A percentile compares a stretch with the other conserved stretches of the same genome.
Evolutionary conservation across 768 basidiomycete species (phyloP).

Genomic region (Rhizopogon roseolus): DNA sequence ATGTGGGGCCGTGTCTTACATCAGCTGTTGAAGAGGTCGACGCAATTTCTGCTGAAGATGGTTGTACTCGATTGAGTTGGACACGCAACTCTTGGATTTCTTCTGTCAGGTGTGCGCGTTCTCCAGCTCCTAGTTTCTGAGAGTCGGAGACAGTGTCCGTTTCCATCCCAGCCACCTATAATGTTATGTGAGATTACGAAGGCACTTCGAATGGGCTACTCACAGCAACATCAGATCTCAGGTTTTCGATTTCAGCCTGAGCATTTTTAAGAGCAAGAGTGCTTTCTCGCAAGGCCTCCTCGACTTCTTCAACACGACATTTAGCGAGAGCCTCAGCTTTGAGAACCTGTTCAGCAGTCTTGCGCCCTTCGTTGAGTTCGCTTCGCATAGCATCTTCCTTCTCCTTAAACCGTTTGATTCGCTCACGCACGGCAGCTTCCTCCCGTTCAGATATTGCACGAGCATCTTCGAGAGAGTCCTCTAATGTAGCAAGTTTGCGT

Average conservation of each 20-base stretch:
- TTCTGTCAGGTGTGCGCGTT: constrained; percentile 46
- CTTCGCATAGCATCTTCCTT: constrained; percentile 67
- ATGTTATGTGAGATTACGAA: neutral
- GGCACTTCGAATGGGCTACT: constrained; percentile 24
- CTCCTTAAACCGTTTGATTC: constrained; percentile 64
- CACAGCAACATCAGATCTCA: constrained; percentile 71
- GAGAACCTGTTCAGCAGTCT: constrained; percentile 57
- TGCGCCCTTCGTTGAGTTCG: constrained; percentile 64
- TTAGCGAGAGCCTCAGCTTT: constrained; percentile 62
- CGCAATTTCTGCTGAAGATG: constrained; percentile 15
- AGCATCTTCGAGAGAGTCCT: constrained; percentile 82
- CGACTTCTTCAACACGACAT: constrained; percentile 74
- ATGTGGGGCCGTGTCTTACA: neutral
- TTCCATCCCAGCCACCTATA: constrained; percentile 46
- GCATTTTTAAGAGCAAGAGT: constrained; percentile 85
- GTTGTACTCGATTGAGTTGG: constrained; percentile 37
- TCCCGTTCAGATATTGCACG: constrained; percentile 69
- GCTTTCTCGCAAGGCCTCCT: constrained; percentile 86
- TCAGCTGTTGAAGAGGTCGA: constrained; percentile 17
- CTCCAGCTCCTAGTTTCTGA: constrained; percentile 42
- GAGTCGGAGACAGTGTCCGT: constrained; percentile 34
- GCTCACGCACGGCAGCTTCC: constrained; percentile 55
- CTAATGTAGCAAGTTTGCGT: constrained; percentile 66
- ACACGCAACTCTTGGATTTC: constrained; percentile 54
- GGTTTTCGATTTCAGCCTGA: constrained; percentile 80